Percentiles rank a stretch among this genome's conserved stretches.
These are phyloP conservation scores for Nannochloropsis oceanica DNA, from an alignment of 108 stramenopile genomes.

Conservation along the genomic window DNA sequence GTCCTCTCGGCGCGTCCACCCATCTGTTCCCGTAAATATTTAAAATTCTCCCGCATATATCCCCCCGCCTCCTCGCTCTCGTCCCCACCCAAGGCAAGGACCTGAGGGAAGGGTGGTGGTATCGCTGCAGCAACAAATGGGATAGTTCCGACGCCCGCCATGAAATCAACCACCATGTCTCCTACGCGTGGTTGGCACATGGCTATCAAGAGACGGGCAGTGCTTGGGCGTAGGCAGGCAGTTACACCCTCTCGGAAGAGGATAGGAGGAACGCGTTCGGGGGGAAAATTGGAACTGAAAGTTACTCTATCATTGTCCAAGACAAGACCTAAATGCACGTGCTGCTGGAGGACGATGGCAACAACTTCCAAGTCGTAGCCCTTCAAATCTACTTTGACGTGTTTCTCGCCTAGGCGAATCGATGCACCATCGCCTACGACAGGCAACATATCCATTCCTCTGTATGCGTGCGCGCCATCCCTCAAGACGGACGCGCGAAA, in stretches of 20 bases:
- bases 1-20: neutral
- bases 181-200: neutral
- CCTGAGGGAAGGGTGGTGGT: neutral
- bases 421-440: neutral
- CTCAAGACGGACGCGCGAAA: neutral
- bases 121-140: neutral
- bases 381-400: neutral
- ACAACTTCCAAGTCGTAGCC: neutral
- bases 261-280: neutral
- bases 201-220: neutral
- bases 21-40: neutral
- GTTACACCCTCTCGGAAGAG: neutral
- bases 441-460: neutral
- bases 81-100: neutral
- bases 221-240: neutral
- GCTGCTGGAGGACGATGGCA: neutral
- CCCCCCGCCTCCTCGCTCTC: neutral
- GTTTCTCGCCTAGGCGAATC: neutral
- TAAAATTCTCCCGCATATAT: neutral
- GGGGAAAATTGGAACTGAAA: neutral
- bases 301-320: neutral
- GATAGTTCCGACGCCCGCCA: neutral
- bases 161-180: neutral
- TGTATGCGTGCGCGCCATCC: neutral
- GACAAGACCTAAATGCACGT: neutral